Conservation (phyloP, 2,329 filamentous ascomycete genomes). For the Aaosphaeria arxii region DNA sequence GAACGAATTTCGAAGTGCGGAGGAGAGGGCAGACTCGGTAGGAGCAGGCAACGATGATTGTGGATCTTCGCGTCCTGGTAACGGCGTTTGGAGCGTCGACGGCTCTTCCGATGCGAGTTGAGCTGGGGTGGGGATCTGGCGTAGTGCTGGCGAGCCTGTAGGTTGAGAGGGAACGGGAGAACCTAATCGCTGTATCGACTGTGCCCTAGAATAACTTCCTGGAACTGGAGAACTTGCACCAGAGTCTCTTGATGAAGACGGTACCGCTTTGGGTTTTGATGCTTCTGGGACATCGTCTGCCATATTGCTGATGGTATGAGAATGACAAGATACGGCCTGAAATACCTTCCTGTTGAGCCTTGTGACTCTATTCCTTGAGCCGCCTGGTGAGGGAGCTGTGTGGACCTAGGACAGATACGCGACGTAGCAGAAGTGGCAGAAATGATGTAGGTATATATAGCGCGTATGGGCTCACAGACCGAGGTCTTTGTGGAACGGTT, state of each 20-base stretch:
- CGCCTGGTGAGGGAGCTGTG: too few species aligned
- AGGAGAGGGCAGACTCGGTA: slow-evolving; percentile 82
- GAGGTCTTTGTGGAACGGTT: too few species aligned
- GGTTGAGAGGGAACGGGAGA: slow-evolving; percentile 53
- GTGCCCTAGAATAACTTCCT: slow-evolving; percentile 46
- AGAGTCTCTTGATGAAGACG: slow-evolving; percentile 22
- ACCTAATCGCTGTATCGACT: slow-evolving; percentile 54
- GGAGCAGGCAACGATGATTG: slow-evolving; percentile 67
- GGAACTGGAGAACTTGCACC: slow-evolving; percentile 20
- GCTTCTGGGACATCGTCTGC: slow-evolving; percentile 16
- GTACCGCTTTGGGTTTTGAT: slow-evolving; percentile 26
- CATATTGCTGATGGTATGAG: slow-evolving; percentile 9
- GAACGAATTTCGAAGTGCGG: slow-evolving; percentile 74
- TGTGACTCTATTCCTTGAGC: too few species aligned
- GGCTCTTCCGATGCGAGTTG: slow-evolving; percentile 40
- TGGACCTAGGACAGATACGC: too few species aligned
- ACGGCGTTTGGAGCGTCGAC: slow-evolving; percentile 53
- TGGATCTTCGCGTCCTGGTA: slow-evolving; percentile 59
- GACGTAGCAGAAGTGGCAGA: too few species aligned
- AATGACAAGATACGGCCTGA: neutral
- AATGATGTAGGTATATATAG: too few species aligned
- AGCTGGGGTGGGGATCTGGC: slow-evolving; percentile 50
- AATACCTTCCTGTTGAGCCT: too few species aligned
- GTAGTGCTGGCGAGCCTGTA: slow-evolving; percentile 44
- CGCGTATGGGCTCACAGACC: too few species aligned